Base-by-base conservation (phyloP, 257 asterid genomes). In the Nemophila menziesii region DNA sequence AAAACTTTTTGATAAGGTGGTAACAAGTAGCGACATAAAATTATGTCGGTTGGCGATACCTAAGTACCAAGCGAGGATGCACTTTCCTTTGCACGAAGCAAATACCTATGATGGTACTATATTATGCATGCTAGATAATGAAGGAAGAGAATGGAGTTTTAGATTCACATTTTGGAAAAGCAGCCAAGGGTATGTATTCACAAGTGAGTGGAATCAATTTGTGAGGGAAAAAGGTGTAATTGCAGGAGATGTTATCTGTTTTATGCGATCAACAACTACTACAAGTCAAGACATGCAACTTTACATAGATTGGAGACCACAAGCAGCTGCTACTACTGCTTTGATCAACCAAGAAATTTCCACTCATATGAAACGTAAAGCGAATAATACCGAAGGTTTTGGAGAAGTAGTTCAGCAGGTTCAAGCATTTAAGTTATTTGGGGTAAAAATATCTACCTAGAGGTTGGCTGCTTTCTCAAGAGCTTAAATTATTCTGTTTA, bases 121-220 rank as follows among this genome's bases (percentile, higher is more conserved):
- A 22, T 10, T 40, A 3, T 40, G 45, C 45, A 40, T 40, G 45
- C 45, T 16, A 40, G 45, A 40, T 17, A 16, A 4, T 40, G 45
- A 4, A 40, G 45, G 45, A 17, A 40, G 11, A 40, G 10, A 20
- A 40, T 40, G 45, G 45, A 40, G 45, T 12, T 40, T 40, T 16
- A 17, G 45, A 22, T 16, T 40, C 45, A 40, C 23, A 10, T 40
- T 40, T 20, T 40, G 45, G 45, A 40, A 40, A 40, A 40, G 45
- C 45, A 15, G 45, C 45, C 45, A 40, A 40, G 45, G 45, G 0
- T 40, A 40, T 40, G 45, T 40, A 15, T 40, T 40, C 45, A 40
- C 45, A 17, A 40, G 45, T 16, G 45, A 40, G 17, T 40, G 45
- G 45, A 40, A 40, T 17, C 45, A 40, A 20, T 40, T 40, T 40